These are phyloP conservation scores for Oryza punctata DNA, from an alignment of 176 grass and related monocot species.

Conservation along the genomic window DNA sequence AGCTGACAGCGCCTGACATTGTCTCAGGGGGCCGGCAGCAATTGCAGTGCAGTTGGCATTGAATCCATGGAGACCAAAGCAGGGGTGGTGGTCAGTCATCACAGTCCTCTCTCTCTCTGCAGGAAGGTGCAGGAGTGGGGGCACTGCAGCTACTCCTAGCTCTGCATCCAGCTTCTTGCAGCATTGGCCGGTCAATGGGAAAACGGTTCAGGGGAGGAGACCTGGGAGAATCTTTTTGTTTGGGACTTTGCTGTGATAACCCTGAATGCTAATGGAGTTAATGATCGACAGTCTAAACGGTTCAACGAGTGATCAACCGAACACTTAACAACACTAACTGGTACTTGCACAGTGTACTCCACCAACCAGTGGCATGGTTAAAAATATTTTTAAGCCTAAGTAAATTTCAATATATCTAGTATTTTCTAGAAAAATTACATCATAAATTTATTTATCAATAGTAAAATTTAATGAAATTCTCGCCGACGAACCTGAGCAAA, in stretches of 20 bases:
- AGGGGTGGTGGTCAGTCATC: not conserved
- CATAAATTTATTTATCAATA: too few species aligned
- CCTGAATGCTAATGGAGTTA: not conserved
- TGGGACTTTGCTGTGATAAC: not conserved
- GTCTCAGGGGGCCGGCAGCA: slow-evolving; percentile 23
- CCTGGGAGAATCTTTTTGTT: not conserved
- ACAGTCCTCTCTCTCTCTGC: too few species aligned
- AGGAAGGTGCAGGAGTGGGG: not conserved
- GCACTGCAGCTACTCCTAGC: not conserved
- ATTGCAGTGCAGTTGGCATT: slow-evolving; percentile 10
- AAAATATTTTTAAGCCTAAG: too few species aligned
- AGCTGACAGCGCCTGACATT: slow-evolving; percentile 30
- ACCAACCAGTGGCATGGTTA: too few species aligned
- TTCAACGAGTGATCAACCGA: not conserved
- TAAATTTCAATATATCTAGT: too few species aligned
- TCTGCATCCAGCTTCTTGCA: slow-evolving; percentile 16
- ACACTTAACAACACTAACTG: not conserved
- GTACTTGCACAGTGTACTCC: not conserved
- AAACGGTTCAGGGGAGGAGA: slow-evolving; percentile 11
- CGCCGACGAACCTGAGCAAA: too few species aligned
- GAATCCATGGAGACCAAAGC: not conserved
- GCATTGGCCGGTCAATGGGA: not conserved
- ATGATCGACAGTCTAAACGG: not conserved
- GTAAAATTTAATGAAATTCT: too few species aligned
- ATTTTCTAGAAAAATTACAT: too few species aligned